Evolutionary conservation across 106 monocot genomes (phyloP).

Genomic region (Dendrobium catenatum): DNA sequence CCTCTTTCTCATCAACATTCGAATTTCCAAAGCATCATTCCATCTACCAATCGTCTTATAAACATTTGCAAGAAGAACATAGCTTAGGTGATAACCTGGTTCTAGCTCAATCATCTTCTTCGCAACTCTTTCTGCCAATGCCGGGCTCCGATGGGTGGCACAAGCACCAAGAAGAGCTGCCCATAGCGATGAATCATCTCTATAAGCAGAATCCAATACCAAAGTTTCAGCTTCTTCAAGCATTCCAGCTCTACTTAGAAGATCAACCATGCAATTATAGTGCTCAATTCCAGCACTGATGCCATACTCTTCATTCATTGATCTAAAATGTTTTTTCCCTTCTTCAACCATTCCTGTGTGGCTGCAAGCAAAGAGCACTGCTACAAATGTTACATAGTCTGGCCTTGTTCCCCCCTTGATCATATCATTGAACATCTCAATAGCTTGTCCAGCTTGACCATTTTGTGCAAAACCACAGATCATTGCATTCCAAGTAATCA

Average conservation of each 20-base stretch:
- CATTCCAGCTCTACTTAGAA: constrained; percentile 61
- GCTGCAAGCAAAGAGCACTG: constrained; percentile 80
- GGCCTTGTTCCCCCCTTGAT: constrained; percentile 37
- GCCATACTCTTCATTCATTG: constrained; percentile 43
- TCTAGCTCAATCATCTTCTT: constrained; percentile 83
- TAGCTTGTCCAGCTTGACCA: constrained; percentile 41
- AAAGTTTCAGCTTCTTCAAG: constrained; percentile 84
- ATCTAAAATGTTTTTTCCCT: constrained; percentile 50
- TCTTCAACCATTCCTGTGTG: constrained; percentile 66
- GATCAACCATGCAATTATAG: constrained; percentile 87
- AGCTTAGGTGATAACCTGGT: constrained; percentile 75
- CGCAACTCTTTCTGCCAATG: constrained; percentile 63
- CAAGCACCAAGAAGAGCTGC: constrained; percentile 75
- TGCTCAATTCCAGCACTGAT: constrained; percentile 69
- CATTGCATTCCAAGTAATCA: constrained; percentile 92
- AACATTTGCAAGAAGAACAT: constrained; percentile 78
- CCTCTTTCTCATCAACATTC: constrained; percentile 57
- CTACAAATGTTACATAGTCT: constrained; percentile 76
- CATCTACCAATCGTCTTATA: constrained; percentile 61
- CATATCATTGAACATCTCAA: constrained; percentile 65
- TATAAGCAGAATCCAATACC: constrained; percentile 35
- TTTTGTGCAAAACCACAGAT: constrained; percentile 75
- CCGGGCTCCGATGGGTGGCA: constrained; percentile 40
- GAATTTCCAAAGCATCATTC: constrained; percentile 64
- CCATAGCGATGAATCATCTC: constrained; percentile 69